Evolutionary conservation across 2,329 filamentous ascomycete species (phyloP), one percentile per base, ranked within the genome.

Genomic region (Escovopsis weberi): DNA sequence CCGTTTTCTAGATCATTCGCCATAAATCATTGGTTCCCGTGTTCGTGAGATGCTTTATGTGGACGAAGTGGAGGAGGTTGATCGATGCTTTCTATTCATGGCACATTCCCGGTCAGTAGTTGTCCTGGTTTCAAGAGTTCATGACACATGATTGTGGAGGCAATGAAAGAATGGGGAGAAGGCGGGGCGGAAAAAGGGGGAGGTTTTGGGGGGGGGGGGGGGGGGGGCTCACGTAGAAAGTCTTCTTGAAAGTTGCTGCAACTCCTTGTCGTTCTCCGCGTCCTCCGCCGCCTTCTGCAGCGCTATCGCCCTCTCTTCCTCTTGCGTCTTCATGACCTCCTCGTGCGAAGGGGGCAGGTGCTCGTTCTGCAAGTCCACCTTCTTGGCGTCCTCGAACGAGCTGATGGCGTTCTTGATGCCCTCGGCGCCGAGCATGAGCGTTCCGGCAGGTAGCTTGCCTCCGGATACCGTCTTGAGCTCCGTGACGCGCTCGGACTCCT

Each of bases 351-450:
- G 91, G 40, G 91, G 91, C 50, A 98, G 70, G 48, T 86, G 77
- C 67, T 98, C 91, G 61, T 98, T 98, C 66, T 96, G 88, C 48
- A 96, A 57, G 66, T 98, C 91, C 39, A 98, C 88, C 70, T 95
- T 96, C 49, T 87, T 75, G 12, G 91, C 91, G 61, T 98, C 91
- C 61, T 98, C 91, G 52, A 98, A 98, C 53, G 78, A 93, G 64
- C 78, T 89, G 55, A 98, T 98, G 32, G 91, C 91, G 56, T 95
- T 88, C 72, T 96, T 98, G 69, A 96, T 95, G 45, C 91, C 91
- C 65, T 98, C 91, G 1, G 91, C 89, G 45, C 91, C 91, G 42
- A 96, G 75, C 91, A 98, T 96, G 48, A 98, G 80, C 6, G 91
- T 98, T 45, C 91, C 91, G 6, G 88, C 87, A 2, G 91, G 91